These are phyloP conservation scores for Cryptococcus sp. DNA, from an alignment of 1,284 basidiomycete genomes.

Conservation along the genomic window DNA sequence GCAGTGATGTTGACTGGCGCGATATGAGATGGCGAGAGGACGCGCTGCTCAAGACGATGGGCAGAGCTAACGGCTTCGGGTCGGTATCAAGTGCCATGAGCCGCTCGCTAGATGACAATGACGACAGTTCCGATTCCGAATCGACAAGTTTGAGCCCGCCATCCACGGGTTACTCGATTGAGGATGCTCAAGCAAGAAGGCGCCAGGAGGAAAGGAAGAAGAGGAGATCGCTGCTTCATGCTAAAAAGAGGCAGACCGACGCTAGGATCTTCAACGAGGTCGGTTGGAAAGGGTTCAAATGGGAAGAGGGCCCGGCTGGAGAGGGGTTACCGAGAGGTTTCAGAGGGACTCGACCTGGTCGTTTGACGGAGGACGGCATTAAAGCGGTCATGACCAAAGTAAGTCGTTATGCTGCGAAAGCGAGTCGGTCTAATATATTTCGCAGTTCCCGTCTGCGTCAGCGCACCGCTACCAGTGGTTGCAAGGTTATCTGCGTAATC, in stretches of 20 bases:
- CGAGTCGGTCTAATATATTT: not conserved
- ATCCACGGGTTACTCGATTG: slow-evolving; percentile 25
- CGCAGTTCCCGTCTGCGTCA: slow-evolving; percentile 57
- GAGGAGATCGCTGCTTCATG: slow-evolving; percentile 23
- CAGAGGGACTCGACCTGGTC: slow-evolving; percentile 63
- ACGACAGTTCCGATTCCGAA: slow-evolving; percentile 18
- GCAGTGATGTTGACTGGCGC: slow-evolving; percentile 78
- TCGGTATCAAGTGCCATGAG: slow-evolving; percentile 3
- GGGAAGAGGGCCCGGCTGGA: slow-evolving; percentile 44
- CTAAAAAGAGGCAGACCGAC: slow-evolving; percentile 30
- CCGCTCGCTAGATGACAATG: slow-evolving; percentile 13
- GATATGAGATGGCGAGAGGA: slow-evolving; percentile 75
- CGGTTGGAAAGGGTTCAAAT: slow-evolving; percentile 49
- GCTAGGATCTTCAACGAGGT: slow-evolving; percentile 28
- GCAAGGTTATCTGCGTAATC: slow-evolving; percentile 57
- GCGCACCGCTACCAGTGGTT: slow-evolving; percentile 57
- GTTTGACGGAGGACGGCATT: slow-evolving; percentile 74
- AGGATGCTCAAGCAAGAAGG: slow-evolving; percentile 31
- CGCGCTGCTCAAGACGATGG: slow-evolving; percentile 28
- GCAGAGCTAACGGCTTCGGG: slow-evolving; percentile 2
- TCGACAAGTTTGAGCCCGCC: slow-evolving; percentile 18
- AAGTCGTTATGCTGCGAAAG: slow-evolving; percentile 36
- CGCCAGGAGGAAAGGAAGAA: slow-evolving; percentile 19
- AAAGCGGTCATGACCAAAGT: slow-evolving; percentile 87
- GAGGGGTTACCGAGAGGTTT: slow-evolving; percentile 48